phyloP scores from a whole-genome alignment of 352 stramenopile species.

The Chrysophaeum taylorii region DNA sequence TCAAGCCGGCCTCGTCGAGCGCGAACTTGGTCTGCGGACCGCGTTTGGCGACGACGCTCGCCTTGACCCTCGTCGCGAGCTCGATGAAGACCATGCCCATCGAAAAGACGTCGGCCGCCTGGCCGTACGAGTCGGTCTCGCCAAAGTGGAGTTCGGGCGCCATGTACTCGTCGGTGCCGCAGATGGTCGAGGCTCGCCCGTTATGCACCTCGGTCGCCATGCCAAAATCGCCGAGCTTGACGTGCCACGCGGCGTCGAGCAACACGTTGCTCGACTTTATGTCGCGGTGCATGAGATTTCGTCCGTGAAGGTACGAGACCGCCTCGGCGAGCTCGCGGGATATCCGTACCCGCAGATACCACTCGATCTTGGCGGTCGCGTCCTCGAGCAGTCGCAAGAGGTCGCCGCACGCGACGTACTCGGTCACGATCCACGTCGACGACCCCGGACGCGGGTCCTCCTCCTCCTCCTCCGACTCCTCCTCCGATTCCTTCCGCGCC shows the following conservation, averaged over 20 bases:
- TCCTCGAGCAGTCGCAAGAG: not conserved
- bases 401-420: not conserved
- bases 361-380: not conserved
- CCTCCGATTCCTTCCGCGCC: too few species aligned
- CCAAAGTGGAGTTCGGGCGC: slow-evolving; percentile 26
- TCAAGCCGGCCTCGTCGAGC: too few species aligned
- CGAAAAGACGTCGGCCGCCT: slow-evolving; percentile 26
- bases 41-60: too few species aligned
- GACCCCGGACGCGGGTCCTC: too few species aligned
- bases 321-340: slow-evolving; percentile 29
- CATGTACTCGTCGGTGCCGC: slow-evolving; percentile 32
- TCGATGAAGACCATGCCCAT: slow-evolving; percentile 26
- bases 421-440: not conserved
- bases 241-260: slow-evolving; percentile 28
- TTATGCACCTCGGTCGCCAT: slow-evolving; percentile 18
- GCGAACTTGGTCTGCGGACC: too few species aligned
- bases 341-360: slow-evolving; percentile 21
- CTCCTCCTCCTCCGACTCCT: too few species aligned
- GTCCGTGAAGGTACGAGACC: slow-evolving; percentile 34
- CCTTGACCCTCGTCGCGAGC: not conserved
- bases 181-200: slow-evolving; percentile 18
- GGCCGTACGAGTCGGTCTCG: slow-evolving; percentile 10
- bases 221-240: slow-evolving; percentile 41
- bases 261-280: slow-evolving; percentile 44
- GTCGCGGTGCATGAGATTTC: slow-evolving; percentile 38